These are phyloP conservation scores for Arabidopsis hybrid DNA, from an alignment of 441 rosid genomes.

Conservation along the genomic window DNA sequence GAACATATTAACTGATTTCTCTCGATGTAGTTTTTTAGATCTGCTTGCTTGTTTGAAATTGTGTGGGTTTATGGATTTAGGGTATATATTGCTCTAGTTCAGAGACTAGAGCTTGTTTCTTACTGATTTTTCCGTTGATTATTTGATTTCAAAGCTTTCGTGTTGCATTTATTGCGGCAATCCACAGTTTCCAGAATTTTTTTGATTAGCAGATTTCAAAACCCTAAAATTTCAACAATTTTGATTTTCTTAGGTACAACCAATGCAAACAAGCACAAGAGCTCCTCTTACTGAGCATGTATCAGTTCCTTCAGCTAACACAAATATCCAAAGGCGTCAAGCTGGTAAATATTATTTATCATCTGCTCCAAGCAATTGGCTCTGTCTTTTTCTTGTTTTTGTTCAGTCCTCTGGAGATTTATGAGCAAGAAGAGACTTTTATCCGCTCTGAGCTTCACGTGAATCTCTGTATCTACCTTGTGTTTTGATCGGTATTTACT, in stretches of 20 bases:
- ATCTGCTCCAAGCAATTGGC: not conserved
- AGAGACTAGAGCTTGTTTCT: slow-evolving; percentile 1
- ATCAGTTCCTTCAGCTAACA: slow-evolving; percentile 43
- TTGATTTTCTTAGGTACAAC: slow-evolving; percentile 21
- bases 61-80: slow-evolving; percentile 31
- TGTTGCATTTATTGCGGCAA: slow-evolving; percentile 8
- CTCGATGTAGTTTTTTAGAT: not conserved
- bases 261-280: slow-evolving; percentile 50
- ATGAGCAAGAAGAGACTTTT: not conserved
- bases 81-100: slow-evolving; percentile 3
- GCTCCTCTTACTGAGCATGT: slow-evolving; percentile 42
- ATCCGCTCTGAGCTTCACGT: not conserved
- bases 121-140: not conserved
- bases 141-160: slow-evolving; percentile 4
- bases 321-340: slow-evolving; percentile 49
- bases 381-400: slow-evolving; percentile 4
- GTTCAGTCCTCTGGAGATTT: slow-evolving; percentile 22
- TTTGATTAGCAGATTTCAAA: not conserved
- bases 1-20: not conserved
- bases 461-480: not conserved
- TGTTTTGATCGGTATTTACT: slow-evolving; percentile 2
- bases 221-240: slow-evolving; percentile 8
- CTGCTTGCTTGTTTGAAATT: not conserved
- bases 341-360: slow-evolving; percentile 16
- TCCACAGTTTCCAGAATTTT: not conserved